Conservation (phyloP, 2,329 filamentous ascomycete genomes). For the Pseudofabraea citricarpa region DNA sequence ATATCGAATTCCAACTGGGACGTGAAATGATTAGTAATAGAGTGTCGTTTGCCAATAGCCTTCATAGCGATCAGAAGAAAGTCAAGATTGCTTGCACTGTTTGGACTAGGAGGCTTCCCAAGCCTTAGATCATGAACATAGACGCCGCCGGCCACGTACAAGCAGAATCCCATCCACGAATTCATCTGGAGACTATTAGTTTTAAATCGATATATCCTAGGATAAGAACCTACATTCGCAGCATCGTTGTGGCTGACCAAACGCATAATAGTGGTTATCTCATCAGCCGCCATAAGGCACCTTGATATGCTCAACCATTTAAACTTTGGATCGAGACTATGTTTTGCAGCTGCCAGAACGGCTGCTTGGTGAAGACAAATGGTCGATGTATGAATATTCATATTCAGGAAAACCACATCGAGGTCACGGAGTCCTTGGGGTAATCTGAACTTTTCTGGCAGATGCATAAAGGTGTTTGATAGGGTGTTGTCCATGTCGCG, state of each 20-base stretch:
- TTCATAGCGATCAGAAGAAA: constrained; percentile 78
- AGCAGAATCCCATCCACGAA: constrained; percentile 73
- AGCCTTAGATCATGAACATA: constrained; percentile 70
- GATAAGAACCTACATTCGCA: constrained; percentile 52
- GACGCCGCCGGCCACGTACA: constrained; percentile 81
- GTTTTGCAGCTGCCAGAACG: constrained; percentile 73
- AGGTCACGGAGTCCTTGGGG: constrained; percentile 64
- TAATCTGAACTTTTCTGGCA: constrained; percentile 71
- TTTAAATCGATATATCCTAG: background rate
- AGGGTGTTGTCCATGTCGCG: constrained; percentile 76
- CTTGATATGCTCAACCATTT: constrained; percentile 67
- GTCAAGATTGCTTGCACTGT: constrained; percentile 50
- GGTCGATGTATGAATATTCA: constrained; percentile 81
- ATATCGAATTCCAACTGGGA: constrained; percentile 82
- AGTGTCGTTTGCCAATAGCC: constrained; percentile 66
- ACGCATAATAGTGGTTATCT: constrained; percentile 79
- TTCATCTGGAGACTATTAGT: constrained; percentile 51
- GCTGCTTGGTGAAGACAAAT: constrained; percentile 90
- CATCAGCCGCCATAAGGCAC: constrained; percentile 74
- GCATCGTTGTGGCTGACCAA: constrained; percentile 68
- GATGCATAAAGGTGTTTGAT: constrained; percentile 70
- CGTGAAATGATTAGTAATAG: constrained; percentile 78
- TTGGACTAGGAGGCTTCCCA: constrained; percentile 9
- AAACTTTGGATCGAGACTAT: constrained; percentile 60
- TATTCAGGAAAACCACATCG: constrained; percentile 75